Base-by-base conservation (phyloP, 192 early-diverging fungal genomes). In the Linnemannia exigua region DNA sequence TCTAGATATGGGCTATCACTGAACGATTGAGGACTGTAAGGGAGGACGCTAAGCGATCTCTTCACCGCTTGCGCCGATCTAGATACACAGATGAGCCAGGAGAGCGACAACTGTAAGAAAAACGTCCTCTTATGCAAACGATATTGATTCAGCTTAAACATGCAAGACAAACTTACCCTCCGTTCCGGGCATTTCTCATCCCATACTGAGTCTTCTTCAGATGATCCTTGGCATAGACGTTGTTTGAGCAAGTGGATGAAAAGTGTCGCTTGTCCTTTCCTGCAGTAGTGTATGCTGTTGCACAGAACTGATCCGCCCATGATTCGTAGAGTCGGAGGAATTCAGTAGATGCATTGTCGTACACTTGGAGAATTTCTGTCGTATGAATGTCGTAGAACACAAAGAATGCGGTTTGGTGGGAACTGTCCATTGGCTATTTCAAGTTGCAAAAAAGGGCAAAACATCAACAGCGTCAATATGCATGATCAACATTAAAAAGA, bases 1-100 rank as follows among this genome's bases (percentile, higher is more conserved):
- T 96, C 92, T 25, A 95, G 89, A 74, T 93, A 95, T 14, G 95
- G 95, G 36, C 88, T 90, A 46, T 95, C 93, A 46, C 90, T 87
- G 70, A 90, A 88, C 1, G 89, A 91, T 75, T 96, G 95, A 3
- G 93, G 88, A 61, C 93, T 92, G 48, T 88, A 79, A 3, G 95
- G 95, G 0, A 95, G 86, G 5, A 84, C 77, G 25, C 89, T 78
- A 8, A 95, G 86, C 14, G 93, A 81, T 0, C 95, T 88, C 72
- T 91, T 93, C 67, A 94, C 85, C 11, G 94, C 91, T 84, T 92
- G 89, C 2, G 88, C 81, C 22, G 79, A 85, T 9, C 94, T 93
- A 54, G 20, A 46, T 22, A 58, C 37, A 28, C 63, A 17, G 46
- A 73, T 46, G 0, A 28, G 63, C 11, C 25, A 22, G 2, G 33